phyloP scores from a whole-genome alignment of 306 rosid species.

The Datisca glomerata region DNA sequence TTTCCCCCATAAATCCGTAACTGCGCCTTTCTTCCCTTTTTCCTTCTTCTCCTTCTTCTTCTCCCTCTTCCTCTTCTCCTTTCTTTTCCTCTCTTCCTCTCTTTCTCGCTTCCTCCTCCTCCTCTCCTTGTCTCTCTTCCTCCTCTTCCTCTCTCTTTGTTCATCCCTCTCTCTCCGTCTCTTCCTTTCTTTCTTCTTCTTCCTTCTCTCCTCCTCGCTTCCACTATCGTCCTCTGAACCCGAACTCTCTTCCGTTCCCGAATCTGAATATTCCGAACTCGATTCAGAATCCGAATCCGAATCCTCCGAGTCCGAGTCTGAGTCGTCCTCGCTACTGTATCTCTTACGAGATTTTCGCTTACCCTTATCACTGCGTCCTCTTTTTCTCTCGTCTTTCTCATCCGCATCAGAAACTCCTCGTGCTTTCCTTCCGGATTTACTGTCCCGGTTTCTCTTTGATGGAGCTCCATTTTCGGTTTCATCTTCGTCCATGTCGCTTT shows the following conservation, averaged over 20 bases:
- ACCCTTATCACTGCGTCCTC: slow-evolving; percentile 15
- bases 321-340: slow-evolving; percentile 40
- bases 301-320: slow-evolving; percentile 24
- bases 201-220: slow-evolving; percentile 37
- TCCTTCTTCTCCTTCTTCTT: slow-evolving; percentile 54
- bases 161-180: slow-evolving; percentile 11
- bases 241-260: slow-evolving; percentile 29
- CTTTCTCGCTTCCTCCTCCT: slow-evolving; percentile 21
- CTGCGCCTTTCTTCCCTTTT: slow-evolving; percentile 78
- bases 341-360: slow-evolving; percentile 44
- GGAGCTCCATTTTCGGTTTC: slow-evolving; percentile 25
- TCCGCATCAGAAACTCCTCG: slow-evolving; percentile 22
- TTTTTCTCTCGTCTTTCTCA: slow-evolving; percentile 15
- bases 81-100: slow-evolving; percentile 20
- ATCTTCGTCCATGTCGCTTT: not conserved
- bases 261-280: slow-evolving; percentile 20
- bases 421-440: slow-evolving; percentile 30
- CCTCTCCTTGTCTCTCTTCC: slow-evolving; percentile 22
- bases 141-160: slow-evolving; percentile 18
- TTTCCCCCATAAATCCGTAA: slow-evolving; percentile 81
- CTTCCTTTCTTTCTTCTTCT: slow-evolving; percentile 17
- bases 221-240: slow-evolving; percentile 29
- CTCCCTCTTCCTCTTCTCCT: slow-evolving; percentile 30
- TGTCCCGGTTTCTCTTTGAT: slow-evolving; percentile 16
- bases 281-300: slow-evolving; percentile 28